These are phyloP conservation scores for Cladophialophora psammophila DNA, from an alignment of 2,329 filamentous ascomycete genomes.

Conservation along the genomic window DNA sequence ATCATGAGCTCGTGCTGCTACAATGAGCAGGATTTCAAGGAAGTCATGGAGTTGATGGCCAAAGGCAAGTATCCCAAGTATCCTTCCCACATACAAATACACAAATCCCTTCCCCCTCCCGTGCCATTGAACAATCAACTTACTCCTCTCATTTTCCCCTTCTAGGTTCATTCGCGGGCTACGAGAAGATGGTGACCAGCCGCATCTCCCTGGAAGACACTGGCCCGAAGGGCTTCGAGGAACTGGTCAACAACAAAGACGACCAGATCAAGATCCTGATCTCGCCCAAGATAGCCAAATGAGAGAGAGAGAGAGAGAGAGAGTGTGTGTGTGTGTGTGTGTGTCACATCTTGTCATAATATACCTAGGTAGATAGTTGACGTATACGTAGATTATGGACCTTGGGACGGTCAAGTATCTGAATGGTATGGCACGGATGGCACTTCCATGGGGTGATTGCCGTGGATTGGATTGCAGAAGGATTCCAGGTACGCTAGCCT, in stretches of 20 bases:
- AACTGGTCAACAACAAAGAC: slow-evolving; percentile 65
- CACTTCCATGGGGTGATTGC: no score
- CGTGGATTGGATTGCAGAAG: no score
- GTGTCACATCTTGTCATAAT: no score
- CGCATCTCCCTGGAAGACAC: slow-evolving; percentile 63
- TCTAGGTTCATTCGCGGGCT: slow-evolving; percentile 44
- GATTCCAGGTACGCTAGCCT: no score
- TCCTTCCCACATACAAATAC: neutral
- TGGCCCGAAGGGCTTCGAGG: slow-evolving; percentile 64
- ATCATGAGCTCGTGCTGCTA: slow-evolving; percentile 45
- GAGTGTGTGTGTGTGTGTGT: no score
- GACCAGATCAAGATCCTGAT: slow-evolving; percentile 69
- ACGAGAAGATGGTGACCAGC: slow-evolving; percentile 64
- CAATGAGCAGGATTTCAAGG: slow-evolving; percentile 45
- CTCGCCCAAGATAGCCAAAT: slow-evolving; percentile 38
- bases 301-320: neutral
- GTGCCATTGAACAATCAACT: no score
- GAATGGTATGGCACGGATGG: no score
- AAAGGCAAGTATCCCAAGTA: slow-evolving; percentile 38
- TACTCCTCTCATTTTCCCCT: neutral
- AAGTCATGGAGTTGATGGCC: slow-evolving; percentile 45
- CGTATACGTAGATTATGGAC: no score
- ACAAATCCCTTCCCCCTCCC: no score
- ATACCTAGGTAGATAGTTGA: no score
- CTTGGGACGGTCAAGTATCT: no score